These are phyloP conservation scores for Penicillium sp. DNA, from an alignment of 2,329 filamentous ascomycete genomes.

Conservation along the genomic window DNA sequence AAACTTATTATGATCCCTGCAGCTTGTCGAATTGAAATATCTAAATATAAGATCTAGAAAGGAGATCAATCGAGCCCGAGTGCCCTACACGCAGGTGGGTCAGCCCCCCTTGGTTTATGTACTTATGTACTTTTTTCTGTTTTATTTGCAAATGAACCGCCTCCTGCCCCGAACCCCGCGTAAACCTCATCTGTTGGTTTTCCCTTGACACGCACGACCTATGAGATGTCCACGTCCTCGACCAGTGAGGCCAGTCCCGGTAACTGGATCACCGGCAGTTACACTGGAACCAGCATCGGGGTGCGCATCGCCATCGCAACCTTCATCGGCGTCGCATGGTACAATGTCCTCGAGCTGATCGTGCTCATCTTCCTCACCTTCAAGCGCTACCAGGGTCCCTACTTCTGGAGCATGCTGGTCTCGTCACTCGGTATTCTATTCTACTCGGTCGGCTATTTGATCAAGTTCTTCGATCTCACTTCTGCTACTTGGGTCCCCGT, in stretches of 20 bases:
- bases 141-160: not conserved
- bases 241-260: slow-evolving; percentile 24
- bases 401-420: slow-evolving; percentile 48
- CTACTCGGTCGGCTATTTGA: slow-evolving; percentile 31
- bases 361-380: slow-evolving; percentile 47
- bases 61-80: not conserved
- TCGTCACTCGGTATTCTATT: slow-evolving; percentile 44
- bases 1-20: not conserved
- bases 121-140: not conserved
- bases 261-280: slow-evolving; percentile 27
- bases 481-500: slow-evolving; percentile 24
- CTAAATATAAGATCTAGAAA: not conserved
- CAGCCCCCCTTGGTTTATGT: not conserved
- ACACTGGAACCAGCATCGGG: slow-evolving; percentile 23
- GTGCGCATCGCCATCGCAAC: slow-evolving; percentile 28
- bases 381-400: slow-evolving; percentile 44
- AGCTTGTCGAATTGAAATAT: not conserved
- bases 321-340: slow-evolving; percentile 27
- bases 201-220: not conserved
- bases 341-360: slow-evolving; percentile 42
- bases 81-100: not conserved
- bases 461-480: slow-evolving; percentile 26
- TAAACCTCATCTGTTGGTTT: slow-evolving; percentile 1
- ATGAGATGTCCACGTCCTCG: slow-evolving; percentile 24
- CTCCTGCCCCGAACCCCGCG: slow-evolving; percentile 3